Evolutionary conservation across 805 yeast genomes (phyloP).

Genomic region (Lipomyces chichibuensis): DNA sequence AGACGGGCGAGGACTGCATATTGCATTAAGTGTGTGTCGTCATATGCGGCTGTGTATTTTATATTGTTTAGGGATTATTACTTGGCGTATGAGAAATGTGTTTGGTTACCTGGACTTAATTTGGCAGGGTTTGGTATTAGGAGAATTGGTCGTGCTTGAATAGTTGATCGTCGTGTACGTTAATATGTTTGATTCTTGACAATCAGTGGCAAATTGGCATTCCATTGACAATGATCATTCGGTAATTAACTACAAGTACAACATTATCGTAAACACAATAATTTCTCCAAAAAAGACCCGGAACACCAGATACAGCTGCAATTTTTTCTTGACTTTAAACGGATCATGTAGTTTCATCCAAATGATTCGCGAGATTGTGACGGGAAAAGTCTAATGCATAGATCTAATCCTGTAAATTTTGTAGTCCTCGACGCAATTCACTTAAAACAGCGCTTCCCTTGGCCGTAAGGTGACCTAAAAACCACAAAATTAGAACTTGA

Average conservation of each 20-base stretch:
- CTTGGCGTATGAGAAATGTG: neutral
- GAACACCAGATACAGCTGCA: neutral
- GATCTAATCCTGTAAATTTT: conserved; percentile 12
- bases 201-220: neutral
- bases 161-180: neutral
- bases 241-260: neutral
- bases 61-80: neutral
- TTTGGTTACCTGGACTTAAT: neutral
- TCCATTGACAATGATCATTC: neutral
- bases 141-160: neutral
- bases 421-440: conserved; percentile 31
- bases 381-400: neutral
- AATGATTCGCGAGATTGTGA: neutral
- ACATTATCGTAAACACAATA: neutral
- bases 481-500: neutral
- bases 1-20: neutral
- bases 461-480: conserved; percentile 28
- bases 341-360: neutral
- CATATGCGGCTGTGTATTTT: neutral
- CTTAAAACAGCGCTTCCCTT: conserved; percentile 23
- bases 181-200: neutral
- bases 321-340: neutral
- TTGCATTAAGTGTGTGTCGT: neutral
- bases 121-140: neutral
- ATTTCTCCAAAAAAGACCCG: neutral